Conservation (phyloP, 768 basidiomycete species). For the Amyloporia xantha region DNA sequence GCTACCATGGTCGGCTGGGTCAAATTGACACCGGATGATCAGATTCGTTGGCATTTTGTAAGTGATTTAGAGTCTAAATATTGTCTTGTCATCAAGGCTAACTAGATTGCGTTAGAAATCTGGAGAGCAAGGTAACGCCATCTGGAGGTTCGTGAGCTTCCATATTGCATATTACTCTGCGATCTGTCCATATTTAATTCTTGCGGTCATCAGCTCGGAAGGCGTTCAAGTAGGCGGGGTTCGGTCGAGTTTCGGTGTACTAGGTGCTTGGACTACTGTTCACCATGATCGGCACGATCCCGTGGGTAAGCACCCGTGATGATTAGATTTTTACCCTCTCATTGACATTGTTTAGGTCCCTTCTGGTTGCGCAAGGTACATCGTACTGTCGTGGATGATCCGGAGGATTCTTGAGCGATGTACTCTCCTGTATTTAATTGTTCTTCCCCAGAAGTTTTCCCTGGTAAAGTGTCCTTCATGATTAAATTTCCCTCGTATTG, state of each 20-base stretch:
- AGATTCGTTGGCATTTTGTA: conserved; percentile 62
- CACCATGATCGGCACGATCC: conserved; percentile 42
- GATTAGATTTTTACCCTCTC: neutral
- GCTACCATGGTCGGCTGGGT: conserved; percentile 47
- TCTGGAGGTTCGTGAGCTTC: conserved; percentile 56
- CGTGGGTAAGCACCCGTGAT: conserved; percentile 32
- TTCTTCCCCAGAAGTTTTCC: too few species aligned
- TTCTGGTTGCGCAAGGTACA: conserved; percentile 24
- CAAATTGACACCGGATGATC: conserved; percentile 48
- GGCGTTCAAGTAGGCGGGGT: conserved; percentile 55
- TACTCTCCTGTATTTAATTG: too few species aligned
- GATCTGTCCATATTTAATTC: too few species aligned
- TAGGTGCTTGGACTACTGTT: conserved; percentile 48
- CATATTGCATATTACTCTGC: too few species aligned
- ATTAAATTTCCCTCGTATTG: too few species aligned
- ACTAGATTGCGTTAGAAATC: conserved; percentile 16
- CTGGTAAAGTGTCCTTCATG: too few species aligned
- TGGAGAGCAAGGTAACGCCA: conserved; percentile 43
- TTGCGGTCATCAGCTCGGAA: too few species aligned
- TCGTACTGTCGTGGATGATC: too few species aligned
- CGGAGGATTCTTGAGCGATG: too few species aligned
- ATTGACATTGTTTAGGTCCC: conserved; percentile 16
- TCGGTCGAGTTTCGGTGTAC: conserved; percentile 50
- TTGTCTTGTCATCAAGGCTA: neutral
- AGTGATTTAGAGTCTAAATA: conserved; percentile 19